phyloP scores from a whole-genome alignment of 192 early-diverging fungal genomes.

The Dissophora ornata region DNA sequence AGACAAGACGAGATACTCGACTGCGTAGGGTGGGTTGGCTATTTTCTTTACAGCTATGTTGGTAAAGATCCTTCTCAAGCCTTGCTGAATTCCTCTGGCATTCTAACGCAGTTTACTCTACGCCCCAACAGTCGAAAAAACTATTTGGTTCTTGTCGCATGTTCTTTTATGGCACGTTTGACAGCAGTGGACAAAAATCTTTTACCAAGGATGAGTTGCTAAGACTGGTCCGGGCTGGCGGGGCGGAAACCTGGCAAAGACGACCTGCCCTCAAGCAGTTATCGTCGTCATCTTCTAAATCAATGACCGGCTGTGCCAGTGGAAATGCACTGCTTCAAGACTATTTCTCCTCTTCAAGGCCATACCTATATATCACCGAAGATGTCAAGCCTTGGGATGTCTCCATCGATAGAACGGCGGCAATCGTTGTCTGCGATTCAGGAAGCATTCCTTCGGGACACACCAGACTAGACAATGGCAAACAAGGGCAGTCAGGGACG shows the following conservation, averaged over 20 bases:
- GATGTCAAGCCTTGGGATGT: slow-evolving; percentile 31
- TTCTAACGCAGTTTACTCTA: too few species aligned
- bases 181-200: neutral
- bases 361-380: slow-evolving; percentile 16
- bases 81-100: too few species aligned
- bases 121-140: slow-evolving; percentile 3
- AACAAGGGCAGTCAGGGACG: neutral
- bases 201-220: slow-evolving; percentile 23
- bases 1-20: slow-evolving; percentile 12
- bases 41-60: too few species aligned
- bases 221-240: slow-evolving; percentile 25
- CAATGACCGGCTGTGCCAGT: neutral
- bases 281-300: neutral
- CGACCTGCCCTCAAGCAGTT: slow-evolving; percentile 8
- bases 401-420: slow-evolving; percentile 5
- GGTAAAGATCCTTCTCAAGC: too few species aligned
- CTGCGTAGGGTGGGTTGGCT: neutral
- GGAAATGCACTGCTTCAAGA: neutral
- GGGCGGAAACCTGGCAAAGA: slow-evolving; percentile 3
- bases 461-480: neutral
- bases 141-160: slow-evolving; percentile 27
- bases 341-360: neutral
- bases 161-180: slow-evolving; percentile 41
- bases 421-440: slow-evolving; percentile 39
- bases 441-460: neutral